A percentile compares a stretch with the other conserved stretches of the same genome.
Conservation (phyloP, 2,329 filamentous ascomycete species). For the Furcasterigmium sp. region DNA sequence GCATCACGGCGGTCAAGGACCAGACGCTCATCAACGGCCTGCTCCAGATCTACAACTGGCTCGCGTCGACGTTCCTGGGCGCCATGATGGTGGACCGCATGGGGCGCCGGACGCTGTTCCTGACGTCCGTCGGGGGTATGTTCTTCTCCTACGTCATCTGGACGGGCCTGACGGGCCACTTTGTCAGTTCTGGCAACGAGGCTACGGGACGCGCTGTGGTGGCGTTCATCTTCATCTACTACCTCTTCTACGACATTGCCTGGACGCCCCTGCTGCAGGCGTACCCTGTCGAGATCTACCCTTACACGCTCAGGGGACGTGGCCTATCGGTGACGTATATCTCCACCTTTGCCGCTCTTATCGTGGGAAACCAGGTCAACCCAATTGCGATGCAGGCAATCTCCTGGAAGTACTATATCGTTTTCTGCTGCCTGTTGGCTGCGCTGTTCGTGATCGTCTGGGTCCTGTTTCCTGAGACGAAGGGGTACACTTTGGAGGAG, state of each 20-base stretch:
- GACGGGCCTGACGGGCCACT: conserved; percentile 26
- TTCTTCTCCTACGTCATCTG: conserved; percentile 26
- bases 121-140: conserved; percentile 25
- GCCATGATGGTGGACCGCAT: conserved; percentile 21
- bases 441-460: conserved; percentile 26
- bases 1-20: conserved; percentile 23
- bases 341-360: conserved; percentile 11
- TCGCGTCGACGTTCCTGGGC: conserved; percentile 4
- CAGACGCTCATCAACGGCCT: conserved; percentile 35
- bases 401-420: conserved; percentile 33
- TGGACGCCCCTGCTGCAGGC: conserved; percentile 26
- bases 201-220: conserved; percentile 21
- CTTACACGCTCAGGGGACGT: conserved; percentile 10
- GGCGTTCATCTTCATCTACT: conserved; percentile 30
- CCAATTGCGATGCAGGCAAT: conserved; percentile 31
- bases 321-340: conserved; percentile 5
- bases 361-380: conserved; percentile 33
- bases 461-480: conserved; percentile 30
- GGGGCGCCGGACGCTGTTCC: conserved; percentile 25
- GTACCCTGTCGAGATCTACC: conserved; percentile 21
- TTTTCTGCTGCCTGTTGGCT: conserved; percentile 28
- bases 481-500: conserved; percentile 22
- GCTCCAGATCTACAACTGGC: conserved; percentile 12
- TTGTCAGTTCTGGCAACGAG: conserved; percentile 12
- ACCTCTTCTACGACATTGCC: conserved; percentile 28